These are phyloP conservation scores for Fusarium equiseti DNA, from an alignment of 2,329 filamentous ascomycete genomes.

Conservation along the genomic window DNA sequence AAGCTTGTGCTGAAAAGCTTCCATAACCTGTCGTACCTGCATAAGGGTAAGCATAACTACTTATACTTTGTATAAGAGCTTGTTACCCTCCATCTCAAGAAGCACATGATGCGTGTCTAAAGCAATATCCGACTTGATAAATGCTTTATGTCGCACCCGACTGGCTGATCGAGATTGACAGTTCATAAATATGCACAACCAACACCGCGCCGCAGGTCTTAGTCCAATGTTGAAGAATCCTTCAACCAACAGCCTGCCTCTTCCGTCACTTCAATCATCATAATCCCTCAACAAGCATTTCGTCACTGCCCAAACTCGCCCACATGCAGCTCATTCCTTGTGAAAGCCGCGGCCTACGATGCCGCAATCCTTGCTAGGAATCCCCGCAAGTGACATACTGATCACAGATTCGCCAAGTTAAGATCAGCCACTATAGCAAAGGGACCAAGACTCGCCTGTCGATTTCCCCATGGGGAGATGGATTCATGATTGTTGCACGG, in stretches of 20 bases:
- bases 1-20: not conserved
- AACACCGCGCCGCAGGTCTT: not conserved
- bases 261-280: conserved; percentile 20
- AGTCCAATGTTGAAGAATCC: conserved; percentile 5
- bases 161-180: not conserved
- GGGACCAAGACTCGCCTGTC: conserved; percentile 13
- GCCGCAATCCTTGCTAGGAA: conserved; percentile 24
- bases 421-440: conserved; percentile 32
- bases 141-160: not conserved
- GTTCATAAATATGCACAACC: conserved; percentile 7
- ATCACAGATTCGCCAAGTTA: conserved; percentile 31
- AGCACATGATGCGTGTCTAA: not conserved
- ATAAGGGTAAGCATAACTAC: conserved; percentile 11
- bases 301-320: not conserved
- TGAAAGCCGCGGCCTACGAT: conserved; percentile 38
- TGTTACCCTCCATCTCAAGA: not conserved
- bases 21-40: conserved; percentile 13
- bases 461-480: conserved; percentile 37
- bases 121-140: not conserved
- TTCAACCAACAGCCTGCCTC: conserved; percentile 2
- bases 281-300: conserved; percentile 8
- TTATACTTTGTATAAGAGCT: not conserved
- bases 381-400: conserved; percentile 15
- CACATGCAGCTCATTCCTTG: conserved; percentile 24
- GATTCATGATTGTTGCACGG: conserved; percentile 26